These are phyloP conservation scores for Nepenthes alata DNA, from an alignment of 179 eudicot genomes.

Conservation along the genomic window DNA sequence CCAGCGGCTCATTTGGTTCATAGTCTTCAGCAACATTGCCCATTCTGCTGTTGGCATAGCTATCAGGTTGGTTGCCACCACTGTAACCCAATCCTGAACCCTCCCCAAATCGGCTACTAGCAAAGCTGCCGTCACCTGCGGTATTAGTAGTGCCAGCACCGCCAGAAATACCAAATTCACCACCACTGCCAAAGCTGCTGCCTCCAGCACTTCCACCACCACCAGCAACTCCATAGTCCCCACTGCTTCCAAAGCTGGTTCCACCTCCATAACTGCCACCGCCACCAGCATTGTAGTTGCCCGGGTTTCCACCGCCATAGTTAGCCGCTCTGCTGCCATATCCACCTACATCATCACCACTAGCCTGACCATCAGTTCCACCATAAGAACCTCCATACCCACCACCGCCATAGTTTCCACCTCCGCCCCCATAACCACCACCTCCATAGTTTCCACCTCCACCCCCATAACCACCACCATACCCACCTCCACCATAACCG, in stretches of 20 bases:
- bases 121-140: slow-evolving; percentile 16
- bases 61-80: slow-evolving; percentile 15
- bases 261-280: slow-evolving; percentile 8
- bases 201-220: slow-evolving; percentile 2
- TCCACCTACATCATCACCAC: neutral
- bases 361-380: slow-evolving; percentile 1
- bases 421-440: slow-evolving; percentile 21
- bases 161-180: slow-evolving; percentile 5
- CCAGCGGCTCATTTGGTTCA: slow-evolving; percentile 17
- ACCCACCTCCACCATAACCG: slow-evolving; percentile 3
- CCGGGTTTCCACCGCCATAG: slow-evolving; percentile 1
- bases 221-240: neutral
- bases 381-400: slow-evolving; percentile 7
- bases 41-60: slow-evolving; percentile 7
- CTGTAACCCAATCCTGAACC: slow-evolving; percentile 18
- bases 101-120: slow-evolving; percentile 23
- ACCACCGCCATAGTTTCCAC: slow-evolving; percentile 12
- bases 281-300: slow-evolving; percentile 4
- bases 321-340: slow-evolving; percentile 7
- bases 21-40: slow-evolving; percentile 16
- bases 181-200: slow-evolving; percentile 8
- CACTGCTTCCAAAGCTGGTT: slow-evolving; percentile 6
- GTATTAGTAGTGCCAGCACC: slow-evolving; percentile 9
- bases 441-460: slow-evolving; percentile 19
- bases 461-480: slow-evolving; percentile 3